Conservation (phyloP, 2,329 filamentous ascomycete genomes). For the Stachybotrys elegans region DNA sequence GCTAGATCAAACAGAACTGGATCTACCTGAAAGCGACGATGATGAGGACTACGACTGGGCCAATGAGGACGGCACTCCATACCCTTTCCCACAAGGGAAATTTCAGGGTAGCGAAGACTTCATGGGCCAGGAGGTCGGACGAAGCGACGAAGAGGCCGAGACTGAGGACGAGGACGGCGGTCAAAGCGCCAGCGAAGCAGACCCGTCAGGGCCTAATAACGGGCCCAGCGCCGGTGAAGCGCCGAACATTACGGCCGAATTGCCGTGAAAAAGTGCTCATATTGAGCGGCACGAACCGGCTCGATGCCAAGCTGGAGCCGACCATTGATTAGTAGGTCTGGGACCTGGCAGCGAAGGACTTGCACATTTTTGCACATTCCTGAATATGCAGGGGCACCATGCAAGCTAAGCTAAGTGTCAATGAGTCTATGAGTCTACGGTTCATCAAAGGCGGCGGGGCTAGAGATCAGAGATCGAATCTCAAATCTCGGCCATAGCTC, state of each 20-base stretch:
- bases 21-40: slow-evolving; percentile 57
- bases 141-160: slow-evolving; percentile 31
- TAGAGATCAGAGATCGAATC: too few species aligned
- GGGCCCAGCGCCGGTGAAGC: slow-evolving; percentile 23
- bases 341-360: too few species aligned
- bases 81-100: slow-evolving; percentile 52
- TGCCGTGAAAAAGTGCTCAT: too few species aligned
- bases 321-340: too few species aligned
- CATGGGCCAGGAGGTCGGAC: slow-evolving; percentile 41
- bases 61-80: slow-evolving; percentile 57
- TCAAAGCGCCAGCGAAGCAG: slow-evolving; percentile 12
- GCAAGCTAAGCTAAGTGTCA: too few species aligned
- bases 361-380: too few species aligned
- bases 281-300: too few species aligned
- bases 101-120: slow-evolving; percentile 65
- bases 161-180: slow-evolving; percentile 13
- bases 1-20: slow-evolving; percentile 52
- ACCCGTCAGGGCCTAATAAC: slow-evolving; percentile 11
- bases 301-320: too few species aligned
- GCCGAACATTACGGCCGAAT: slow-evolving; percentile 19
- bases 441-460: too few species aligned
- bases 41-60: slow-evolving; percentile 72
- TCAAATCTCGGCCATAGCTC: too few species aligned
- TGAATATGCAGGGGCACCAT: too few species aligned
- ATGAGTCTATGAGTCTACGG: too few species aligned